Conservation (phyloP, 352 stramenopile species). For the Globisporangium carolinianum region DNA sequence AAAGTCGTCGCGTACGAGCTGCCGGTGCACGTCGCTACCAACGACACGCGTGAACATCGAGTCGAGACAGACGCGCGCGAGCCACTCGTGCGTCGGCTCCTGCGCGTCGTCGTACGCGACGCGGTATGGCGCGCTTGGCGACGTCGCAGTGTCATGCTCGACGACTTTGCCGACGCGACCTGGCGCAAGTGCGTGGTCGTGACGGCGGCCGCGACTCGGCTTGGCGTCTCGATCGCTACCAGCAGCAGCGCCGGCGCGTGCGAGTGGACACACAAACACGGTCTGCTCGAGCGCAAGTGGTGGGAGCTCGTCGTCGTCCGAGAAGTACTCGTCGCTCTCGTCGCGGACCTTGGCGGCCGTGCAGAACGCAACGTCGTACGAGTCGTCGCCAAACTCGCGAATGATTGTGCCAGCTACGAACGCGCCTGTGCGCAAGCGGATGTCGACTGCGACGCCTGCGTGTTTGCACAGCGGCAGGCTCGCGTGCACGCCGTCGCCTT, state of each 20-base stretch:
- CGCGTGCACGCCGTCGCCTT: conserved; percentile 27
- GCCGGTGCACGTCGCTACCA: conserved; percentile 18
- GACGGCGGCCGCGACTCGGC: background rate
- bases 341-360: conserved; percentile 25
- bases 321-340: conserved; percentile 31
- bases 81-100: conserved; percentile 23
- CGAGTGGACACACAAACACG: conserved; percentile 34
- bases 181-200: conserved; percentile 8
- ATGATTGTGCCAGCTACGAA: conserved; percentile 42
- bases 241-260: background rate
- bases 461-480: conserved; percentile 28
- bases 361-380: conserved; percentile 41
- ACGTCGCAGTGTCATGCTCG: conserved; percentile 16
- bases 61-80: conserved; percentile 26
- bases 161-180: conserved; percentile 27
- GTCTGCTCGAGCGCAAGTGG: conserved; percentile 18
- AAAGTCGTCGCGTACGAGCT: conserved; percentile 40
- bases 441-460: conserved; percentile 38
- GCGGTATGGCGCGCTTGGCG: conserved; percentile 19
- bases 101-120: conserved; percentile 27
- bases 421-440: conserved; percentile 19
- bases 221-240: background rate
- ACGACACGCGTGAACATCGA: conserved; percentile 23
- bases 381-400: conserved; percentile 28
- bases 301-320: conserved; percentile 32